phyloP scores from a whole-genome alignment of 2,329 filamentous ascomycete genomes.

The Didymella segeticola region DNA sequence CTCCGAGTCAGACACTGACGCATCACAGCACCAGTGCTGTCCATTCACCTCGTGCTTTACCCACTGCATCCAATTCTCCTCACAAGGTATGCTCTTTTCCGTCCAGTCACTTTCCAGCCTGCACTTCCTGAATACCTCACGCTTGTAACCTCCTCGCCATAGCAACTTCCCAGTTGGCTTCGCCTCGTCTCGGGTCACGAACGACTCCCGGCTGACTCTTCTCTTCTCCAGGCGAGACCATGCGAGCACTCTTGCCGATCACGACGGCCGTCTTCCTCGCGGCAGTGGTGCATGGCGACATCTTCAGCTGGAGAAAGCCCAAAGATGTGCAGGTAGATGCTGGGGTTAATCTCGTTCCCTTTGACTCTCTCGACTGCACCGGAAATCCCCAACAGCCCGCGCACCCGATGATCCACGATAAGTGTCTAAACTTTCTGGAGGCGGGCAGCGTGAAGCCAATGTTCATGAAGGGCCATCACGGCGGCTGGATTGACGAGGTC shows the following conservation, averaged over 20 bases:
- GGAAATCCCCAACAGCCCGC: constrained; percentile 22
- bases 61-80: neutral
- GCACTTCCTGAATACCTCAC: neutral
- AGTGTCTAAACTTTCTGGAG: constrained; percentile 25
- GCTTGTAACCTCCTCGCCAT: neutral
- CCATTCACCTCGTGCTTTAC: neutral
- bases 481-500: constrained; percentile 24
- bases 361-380: constrained; percentile 23
- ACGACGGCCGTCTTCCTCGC: constrained; percentile 23
- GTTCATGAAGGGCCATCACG: constrained; percentile 14
- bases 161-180: neutral
- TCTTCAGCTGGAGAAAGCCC: constrained; percentile 12
- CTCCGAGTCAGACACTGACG: neutral
- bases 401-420: constrained; percentile 24
- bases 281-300: constrained; percentile 22
- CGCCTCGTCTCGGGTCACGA: neutral
- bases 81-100: neutral
- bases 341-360: constrained; percentile 20
- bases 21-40: neutral
- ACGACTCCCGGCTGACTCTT: neutral
- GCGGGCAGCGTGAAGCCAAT: constrained; percentile 26
- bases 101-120: neutral
- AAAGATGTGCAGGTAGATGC: constrained; percentile 5
- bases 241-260: constrained; percentile 17
- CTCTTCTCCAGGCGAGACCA: constrained; percentile 15